Percentiles rank a stretch among this genome's conserved stretches.
Conservation (phyloP, 2,329 filamentous ascomycete genomes). For the Zymoseptoria tritici region DNA sequence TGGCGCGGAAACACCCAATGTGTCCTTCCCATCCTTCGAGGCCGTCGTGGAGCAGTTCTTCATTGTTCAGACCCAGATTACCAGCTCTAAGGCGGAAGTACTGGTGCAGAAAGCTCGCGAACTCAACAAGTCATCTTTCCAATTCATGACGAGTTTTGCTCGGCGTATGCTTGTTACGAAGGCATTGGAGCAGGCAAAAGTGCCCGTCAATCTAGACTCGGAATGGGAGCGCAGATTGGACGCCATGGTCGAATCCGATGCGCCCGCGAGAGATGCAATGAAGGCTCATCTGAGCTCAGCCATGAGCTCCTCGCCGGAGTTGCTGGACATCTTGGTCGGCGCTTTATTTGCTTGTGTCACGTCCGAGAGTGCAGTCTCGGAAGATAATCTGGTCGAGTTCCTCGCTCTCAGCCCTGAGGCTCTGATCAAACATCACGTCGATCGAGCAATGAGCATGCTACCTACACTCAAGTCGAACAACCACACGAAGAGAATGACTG, state of each 20-base stretch:
- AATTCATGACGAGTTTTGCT: slow-evolving; percentile 23
- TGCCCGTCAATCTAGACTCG: slow-evolving; percentile 49
- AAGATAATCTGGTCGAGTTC: slow-evolving; percentile 42
- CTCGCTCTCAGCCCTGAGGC: slow-evolving; percentile 49
- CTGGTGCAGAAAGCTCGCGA: slow-evolving; percentile 15
- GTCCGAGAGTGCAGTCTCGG: slow-evolving; percentile 28
- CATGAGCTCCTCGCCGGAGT: slow-evolving; percentile 35
- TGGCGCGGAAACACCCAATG: slow-evolving; percentile 18
- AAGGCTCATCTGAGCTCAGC: slow-evolving; percentile 42
- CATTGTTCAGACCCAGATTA: slow-evolving; percentile 21
- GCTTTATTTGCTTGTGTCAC: slow-evolving; percentile 20
- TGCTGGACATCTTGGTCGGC: slow-evolving; percentile 15
- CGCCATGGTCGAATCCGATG: slow-evolving; percentile 62
- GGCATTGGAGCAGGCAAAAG: slow-evolving; percentile 40
- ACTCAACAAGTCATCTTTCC: slow-evolving; percentile 18
- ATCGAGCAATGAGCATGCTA: slow-evolving; percentile 47
- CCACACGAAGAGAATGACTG: slow-evolving; percentile 56
- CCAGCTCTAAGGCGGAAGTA: slow-evolving; percentile 20
- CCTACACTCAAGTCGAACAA: slow-evolving; percentile 64
- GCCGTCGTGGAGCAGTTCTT: slow-evolving; percentile 41
- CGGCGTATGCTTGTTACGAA: slow-evolving; percentile 54
- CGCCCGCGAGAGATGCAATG: slow-evolving; percentile 54
- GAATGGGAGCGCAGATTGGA: slow-evolving; percentile 82
- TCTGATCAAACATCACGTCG: slow-evolving; percentile 44
- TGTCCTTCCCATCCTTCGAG: slow-evolving; percentile 39